Conservation (phyloP, 164 flowering plant genomes). For the Macadamia tetraphylla region DNA sequence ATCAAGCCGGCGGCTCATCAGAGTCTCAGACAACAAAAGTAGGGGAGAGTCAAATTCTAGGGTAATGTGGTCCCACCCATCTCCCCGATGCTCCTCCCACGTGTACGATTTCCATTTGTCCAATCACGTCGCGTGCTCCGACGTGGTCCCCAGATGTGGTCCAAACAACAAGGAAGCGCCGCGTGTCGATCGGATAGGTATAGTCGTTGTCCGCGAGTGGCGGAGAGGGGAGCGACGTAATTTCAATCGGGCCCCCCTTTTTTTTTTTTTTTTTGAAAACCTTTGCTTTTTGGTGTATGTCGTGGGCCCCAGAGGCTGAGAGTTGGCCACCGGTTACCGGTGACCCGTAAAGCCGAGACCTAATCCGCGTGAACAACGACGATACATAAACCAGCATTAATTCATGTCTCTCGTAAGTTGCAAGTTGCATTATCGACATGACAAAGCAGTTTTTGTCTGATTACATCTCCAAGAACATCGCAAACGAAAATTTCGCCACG, state of each 20-base stretch:
- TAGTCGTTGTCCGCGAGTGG: slow-evolving; percentile 32
- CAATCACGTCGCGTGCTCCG: slow-evolving; percentile 19
- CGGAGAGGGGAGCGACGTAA: slow-evolving; percentile 31
- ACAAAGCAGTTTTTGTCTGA: not conserved
- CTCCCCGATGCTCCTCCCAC: slow-evolving; percentile 25
- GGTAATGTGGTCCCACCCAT: too few relatives aligned
- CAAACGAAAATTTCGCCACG: not conserved
- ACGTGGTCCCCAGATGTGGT: slow-evolving; percentile 30
- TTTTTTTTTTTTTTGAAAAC: not conserved
- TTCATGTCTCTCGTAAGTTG: slow-evolving; percentile 7
- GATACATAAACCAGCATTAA: not conserved
- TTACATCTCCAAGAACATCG: not conserved
- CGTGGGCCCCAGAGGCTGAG: not conserved
- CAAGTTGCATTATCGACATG: not conserved
- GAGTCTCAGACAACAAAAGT: slow-evolving; percentile 9
- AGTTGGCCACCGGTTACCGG: not conserved
- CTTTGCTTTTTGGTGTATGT: not conserved
- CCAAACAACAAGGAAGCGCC: slow-evolving; percentile 18
- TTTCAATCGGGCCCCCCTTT: not conserved
- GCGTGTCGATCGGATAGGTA: slow-evolving; percentile 20
- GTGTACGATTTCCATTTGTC: slow-evolving; percentile 17
- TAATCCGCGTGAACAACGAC: not conserved
- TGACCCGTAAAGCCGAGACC: not conserved
- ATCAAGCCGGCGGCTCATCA: slow-evolving; percentile 37
- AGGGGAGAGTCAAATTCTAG: slow-evolving; percentile 5